These are phyloP conservation scores for Coemansia erecta DNA, from an alignment of 192 early-diverging fungal genomes.

Conservation along the genomic window DNA sequence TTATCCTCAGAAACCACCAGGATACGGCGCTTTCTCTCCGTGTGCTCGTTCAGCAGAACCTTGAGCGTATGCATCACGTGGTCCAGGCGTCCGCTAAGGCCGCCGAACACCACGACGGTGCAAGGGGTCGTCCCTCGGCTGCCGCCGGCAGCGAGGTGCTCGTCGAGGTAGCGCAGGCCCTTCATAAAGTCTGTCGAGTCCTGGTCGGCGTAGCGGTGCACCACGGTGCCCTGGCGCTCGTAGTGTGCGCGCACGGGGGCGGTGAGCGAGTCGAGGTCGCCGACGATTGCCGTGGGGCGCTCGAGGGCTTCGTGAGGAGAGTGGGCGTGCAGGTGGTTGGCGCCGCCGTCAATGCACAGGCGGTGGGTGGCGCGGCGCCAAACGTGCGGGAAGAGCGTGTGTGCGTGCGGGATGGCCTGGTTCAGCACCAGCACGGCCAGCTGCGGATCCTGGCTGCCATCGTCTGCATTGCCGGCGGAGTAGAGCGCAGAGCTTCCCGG, in stretches of 20 bases:
- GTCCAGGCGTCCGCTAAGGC: slow-evolving; percentile 85
- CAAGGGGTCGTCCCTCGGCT: slow-evolving; percentile 17
- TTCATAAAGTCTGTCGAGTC: slow-evolving; percentile 89
- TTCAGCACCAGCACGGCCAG: slow-evolving; percentile 72
- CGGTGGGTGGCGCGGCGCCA: slow-evolving; percentile 49
- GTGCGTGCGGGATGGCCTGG: slow-evolving; percentile 58
- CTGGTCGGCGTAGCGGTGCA: slow-evolving; percentile 53
- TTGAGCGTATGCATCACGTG: slow-evolving; percentile 82
- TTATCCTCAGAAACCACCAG: slow-evolving; percentile 71
- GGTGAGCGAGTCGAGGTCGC: slow-evolving; percentile 83
- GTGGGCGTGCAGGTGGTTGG: slow-evolving; percentile 77
- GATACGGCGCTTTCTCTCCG: slow-evolving; percentile 58
- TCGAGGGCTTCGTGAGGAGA: slow-evolving; percentile 35
- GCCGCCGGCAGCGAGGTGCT: slow-evolving; percentile 6
- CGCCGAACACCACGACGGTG: slow-evolving; percentile 76
- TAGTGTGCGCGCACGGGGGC: slow-evolving; percentile 66
- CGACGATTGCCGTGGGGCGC: slow-evolving; percentile 72
- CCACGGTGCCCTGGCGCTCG: slow-evolving; percentile 23
- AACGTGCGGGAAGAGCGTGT: slow-evolving; percentile 31
- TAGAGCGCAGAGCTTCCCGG: background rate
- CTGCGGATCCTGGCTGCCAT: slow-evolving; percentile 9
- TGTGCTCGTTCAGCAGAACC: slow-evolving; percentile 67
- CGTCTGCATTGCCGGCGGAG: background rate
- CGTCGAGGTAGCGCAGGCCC: slow-evolving; percentile 60
- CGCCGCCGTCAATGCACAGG: slow-evolving; percentile 88